Evolutionary conservation across 495 filamentous ascomycete genomes (phyloP), one percentile per base, ranked within the genome.

Genomic region (Lichina pygmaea): DNA sequence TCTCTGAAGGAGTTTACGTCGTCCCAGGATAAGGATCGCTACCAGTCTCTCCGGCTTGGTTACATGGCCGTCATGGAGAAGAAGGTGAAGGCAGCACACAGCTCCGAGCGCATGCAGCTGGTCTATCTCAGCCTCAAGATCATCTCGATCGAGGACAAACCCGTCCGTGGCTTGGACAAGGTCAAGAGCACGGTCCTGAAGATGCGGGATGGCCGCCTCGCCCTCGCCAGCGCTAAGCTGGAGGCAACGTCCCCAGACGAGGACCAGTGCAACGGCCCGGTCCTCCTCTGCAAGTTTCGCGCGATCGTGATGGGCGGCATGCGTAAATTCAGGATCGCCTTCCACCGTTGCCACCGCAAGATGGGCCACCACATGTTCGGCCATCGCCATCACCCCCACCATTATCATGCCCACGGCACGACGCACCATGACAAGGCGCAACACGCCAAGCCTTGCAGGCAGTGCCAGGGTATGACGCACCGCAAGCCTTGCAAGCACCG

Each of bases 161-260:
- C 66, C 34, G 45, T 70, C 36, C 48, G 59, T n/a, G 55, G 55
- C n/a, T 58, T 72, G 41, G 64, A 68, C 13, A 56, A 46, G 36
- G 52, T 70, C 31, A 57, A 63, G 15, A 42, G 68, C 17, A 60
- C 60, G 36, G 44, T 72, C 4, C 42, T 71, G 42, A 61, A 65
- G 54, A 60, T 61, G 1, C 46, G 52, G 10, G 50, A 43, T n/a
- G 62, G 60, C 41, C 56, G 57, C 34, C 51, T 73, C 42, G 51
- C 62, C 51, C 62, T 72, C 46, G 56, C 49, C 30, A 49, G 52
- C 6, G 50, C 67, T 31, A 51, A 57, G 33, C 3, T 39, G 11
- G 36, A 39, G 36, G 2, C 36, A 39, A 15, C 11, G 10, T 11
- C 10, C 36, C 13, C 36, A 11, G 36, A 39, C 36, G 36, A 39